phyloP scores from a whole-genome alignment of 2,329 filamentous ascomycete species.

The Monosporascus cannonballus region DNA sequence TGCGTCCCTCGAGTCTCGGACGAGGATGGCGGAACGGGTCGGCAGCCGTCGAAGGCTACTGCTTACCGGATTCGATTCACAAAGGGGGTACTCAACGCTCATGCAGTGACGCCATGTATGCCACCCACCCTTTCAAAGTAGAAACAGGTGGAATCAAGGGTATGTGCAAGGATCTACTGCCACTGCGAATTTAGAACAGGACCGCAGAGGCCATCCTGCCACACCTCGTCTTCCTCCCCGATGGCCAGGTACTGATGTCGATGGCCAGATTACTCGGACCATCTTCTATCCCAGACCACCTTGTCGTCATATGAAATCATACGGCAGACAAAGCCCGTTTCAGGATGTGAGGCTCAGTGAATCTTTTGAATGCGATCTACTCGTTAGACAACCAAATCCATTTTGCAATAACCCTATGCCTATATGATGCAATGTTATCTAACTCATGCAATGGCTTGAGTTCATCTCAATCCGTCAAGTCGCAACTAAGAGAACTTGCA shows the following conservation, averaged over 20 bases:
- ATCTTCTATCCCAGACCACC: neutral
- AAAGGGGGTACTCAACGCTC: neutral
- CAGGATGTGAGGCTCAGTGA: neutral
- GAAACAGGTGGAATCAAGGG: too few relatives aligned
- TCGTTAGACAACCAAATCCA: constrained; percentile 1
- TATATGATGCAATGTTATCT: constrained; percentile 18
- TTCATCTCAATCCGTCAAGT: constrained; percentile 3
- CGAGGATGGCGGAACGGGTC: neutral
- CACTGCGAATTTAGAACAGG: neutral
- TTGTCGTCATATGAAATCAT: neutral
- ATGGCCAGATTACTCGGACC: neutral
- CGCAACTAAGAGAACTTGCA: constrained; percentile 3
- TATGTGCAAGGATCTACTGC: neutral
- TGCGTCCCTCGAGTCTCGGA: neutral
- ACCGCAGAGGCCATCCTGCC: neutral
- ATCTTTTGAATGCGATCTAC: too few relatives aligned
- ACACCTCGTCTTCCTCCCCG: neutral
- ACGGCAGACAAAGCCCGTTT: neutral
- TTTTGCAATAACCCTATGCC: constrained; percentile 12
- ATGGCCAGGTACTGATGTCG: neutral
- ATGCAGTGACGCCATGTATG: neutral
- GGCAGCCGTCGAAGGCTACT: neutral
- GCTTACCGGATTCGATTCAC: neutral
- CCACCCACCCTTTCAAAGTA: neutral
- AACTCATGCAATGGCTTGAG: neutral